phyloP scores from a whole-genome alignment of 139 green algal species.

The Spirogloea muscicola region DNA sequence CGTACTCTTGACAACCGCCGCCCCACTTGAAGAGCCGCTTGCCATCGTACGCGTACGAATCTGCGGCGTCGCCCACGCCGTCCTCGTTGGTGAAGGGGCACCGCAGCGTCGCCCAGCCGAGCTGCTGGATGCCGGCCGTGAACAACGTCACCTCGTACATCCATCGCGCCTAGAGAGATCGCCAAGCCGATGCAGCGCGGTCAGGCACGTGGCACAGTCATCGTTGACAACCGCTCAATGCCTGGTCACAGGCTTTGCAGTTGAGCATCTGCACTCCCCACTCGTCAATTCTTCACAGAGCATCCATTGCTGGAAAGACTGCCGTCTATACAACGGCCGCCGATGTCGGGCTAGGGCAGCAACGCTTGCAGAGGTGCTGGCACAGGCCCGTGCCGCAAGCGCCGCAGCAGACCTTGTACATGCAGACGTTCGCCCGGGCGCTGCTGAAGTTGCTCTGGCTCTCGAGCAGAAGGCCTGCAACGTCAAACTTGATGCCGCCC shows the following conservation, averaged over 20 bases:
- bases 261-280: no score
- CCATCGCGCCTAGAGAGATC: no score
- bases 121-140: slow-evolving; percentile 73
- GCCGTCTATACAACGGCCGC: no score
- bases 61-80: slow-evolving; percentile 79
- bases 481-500: slow-evolving; percentile 2
- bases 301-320: no score
- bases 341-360: no score
- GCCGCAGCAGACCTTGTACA: slow-evolving; percentile 67
- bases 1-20: slow-evolving; percentile 67
- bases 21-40: slow-evolving; percentile 83
- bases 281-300: no score
- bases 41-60: slow-evolving; percentile 80
- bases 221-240: no score
- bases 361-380: no score
- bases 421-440: slow-evolving; percentile 65
- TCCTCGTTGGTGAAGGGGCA: slow-evolving; percentile 88
- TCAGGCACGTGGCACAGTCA: no score
- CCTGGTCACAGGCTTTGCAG: no score
- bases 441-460: slow-evolving; percentile 63
- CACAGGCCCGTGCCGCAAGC: no score
- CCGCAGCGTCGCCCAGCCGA: slow-evolving; percentile 78
- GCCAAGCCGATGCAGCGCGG: no score
- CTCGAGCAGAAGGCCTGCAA: slow-evolving; percentile 26
- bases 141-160: slow-evolving; percentile 82